These are phyloP conservation scores for Moricandia arvensis DNA, from an alignment of 345 rosid species.

Conservation along the genomic window DNA sequence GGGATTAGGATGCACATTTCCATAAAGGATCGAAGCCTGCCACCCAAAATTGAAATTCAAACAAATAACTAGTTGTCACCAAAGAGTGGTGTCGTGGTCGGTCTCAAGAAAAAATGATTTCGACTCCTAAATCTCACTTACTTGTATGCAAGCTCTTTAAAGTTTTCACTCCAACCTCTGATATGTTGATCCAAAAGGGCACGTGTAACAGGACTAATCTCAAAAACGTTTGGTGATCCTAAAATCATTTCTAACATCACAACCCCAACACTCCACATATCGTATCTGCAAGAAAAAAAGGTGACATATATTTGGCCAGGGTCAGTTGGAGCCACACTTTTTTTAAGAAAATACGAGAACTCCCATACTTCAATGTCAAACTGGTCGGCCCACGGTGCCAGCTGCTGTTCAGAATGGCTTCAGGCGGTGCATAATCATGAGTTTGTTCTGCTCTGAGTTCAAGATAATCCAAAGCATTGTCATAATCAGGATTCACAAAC, in stretches of 20 bases:
- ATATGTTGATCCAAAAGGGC: conserved; percentile 81
- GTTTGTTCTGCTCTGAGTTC: conserved; percentile 83
- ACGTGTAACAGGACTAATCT: conserved; percentile 61
- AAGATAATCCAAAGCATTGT: conserved; percentile 19
- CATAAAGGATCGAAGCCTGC: conserved; percentile 86
- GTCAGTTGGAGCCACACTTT: background rate
- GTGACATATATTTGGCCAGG: conserved; percentile 7
- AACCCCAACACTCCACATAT: conserved; percentile 98
- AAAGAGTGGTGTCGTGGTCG: background rate
- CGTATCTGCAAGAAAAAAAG: conserved; percentile 54
- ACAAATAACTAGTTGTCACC: conserved; percentile 1
- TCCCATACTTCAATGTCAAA: conserved; percentile 57
- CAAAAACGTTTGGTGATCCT: conserved; percentile 90
- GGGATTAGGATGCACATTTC: conserved; percentile 87
- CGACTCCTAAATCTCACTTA: conserved; percentile 36
- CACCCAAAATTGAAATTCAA: conserved; percentile 12
- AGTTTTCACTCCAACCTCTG: conserved; percentile 77
- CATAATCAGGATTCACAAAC: conserved; percentile 15
- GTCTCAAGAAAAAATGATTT: conserved; percentile 5
- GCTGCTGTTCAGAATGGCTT: conserved; percentile 73
- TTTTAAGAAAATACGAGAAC: conserved; percentile 7
- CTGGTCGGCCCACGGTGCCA: conserved; percentile 72
- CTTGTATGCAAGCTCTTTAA: conserved; percentile 92
- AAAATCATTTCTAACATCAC: conserved; percentile 87
- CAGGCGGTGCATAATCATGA: conserved; percentile 78